Conservation (phyloP, 768 basidiomycete genomes). For the Boletus bicolor region DNA sequence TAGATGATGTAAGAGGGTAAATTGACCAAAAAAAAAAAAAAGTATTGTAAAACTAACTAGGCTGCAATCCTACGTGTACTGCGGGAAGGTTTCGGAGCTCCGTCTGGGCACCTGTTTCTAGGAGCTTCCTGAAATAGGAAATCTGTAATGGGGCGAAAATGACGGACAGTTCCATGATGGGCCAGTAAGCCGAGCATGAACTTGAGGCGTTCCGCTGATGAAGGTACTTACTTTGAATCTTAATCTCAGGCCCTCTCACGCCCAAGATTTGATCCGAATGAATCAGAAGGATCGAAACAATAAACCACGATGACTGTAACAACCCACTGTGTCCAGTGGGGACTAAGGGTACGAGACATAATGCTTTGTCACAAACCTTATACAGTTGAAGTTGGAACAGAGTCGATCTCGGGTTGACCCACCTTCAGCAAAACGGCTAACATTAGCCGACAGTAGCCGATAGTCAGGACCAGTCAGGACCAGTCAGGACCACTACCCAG, state of each 20-base stretch:
- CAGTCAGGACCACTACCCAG: too few relatives aligned
- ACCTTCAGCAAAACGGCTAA: too few relatives aligned
- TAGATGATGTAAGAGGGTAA: not conserved
- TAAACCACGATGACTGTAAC: not conserved
- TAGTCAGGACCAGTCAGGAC: too few relatives aligned
- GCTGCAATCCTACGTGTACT: not conserved
- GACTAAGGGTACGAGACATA: not conserved
- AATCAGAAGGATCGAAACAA: not conserved
- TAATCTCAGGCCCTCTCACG: slow-evolving; percentile 2
- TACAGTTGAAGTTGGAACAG: not conserved
- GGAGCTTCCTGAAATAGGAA: slow-evolving; percentile 11
- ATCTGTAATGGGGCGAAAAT: slow-evolving; percentile 20
- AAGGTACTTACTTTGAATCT: not conserved
- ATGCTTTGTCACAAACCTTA: not conserved
- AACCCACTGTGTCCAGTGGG: not conserved
- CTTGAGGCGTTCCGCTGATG: not conserved
- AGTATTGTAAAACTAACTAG: not conserved
- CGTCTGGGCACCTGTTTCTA: not conserved
- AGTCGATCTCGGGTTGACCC: not conserved
- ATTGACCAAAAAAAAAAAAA: not conserved
- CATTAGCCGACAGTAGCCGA: too few relatives aligned
- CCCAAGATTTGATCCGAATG: slow-evolving; percentile 1
- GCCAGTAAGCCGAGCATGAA: not conserved
- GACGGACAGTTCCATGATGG: slow-evolving; percentile 15
- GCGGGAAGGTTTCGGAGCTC: slow-evolving; percentile 5